Percentiles rank a stretch among this genome's conserved stretches.
phyloP scores from a whole-genome alignment of 495 filamentous ascomycete genomes.

The Barbatosphaeria neglecta region DNA sequence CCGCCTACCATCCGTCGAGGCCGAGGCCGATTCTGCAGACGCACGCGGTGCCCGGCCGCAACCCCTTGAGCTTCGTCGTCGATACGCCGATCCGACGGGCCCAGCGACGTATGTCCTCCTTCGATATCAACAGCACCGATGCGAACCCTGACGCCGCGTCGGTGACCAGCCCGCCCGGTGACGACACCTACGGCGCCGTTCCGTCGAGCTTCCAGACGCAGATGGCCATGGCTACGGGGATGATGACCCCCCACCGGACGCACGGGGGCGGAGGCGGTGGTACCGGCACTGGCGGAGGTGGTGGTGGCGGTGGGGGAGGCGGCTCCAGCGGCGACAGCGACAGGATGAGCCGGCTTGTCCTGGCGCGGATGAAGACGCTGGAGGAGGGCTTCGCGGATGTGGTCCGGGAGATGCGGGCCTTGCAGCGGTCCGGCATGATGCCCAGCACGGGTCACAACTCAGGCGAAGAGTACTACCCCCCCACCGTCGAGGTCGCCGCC shows the following conservation, averaged over 20 bases:
- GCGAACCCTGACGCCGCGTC: conserved; percentile 53
- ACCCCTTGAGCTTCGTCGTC: conserved; percentile 16
- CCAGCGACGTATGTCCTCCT: conserved; percentile 35
- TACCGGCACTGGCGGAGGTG: too few relatives aligned
- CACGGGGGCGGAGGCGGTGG: too few relatives aligned
- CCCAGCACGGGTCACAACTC: conserved; percentile 28
- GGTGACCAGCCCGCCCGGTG: conserved; percentile 38
- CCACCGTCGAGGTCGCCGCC: conserved; percentile 10
- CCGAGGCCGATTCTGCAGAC: conserved; percentile 42
- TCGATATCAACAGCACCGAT: conserved; percentile 40
- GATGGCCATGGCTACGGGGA: conserved; percentile 57
- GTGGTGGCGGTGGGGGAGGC: conserved; percentile 39
- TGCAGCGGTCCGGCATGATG: conserved; percentile 25
- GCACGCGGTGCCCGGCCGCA: conserved; percentile 32
- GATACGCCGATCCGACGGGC: conserved; percentile 5
- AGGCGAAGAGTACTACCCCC: conserved; percentile 17
- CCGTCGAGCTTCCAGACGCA: conserved; percentile 71
- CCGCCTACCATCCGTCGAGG: conserved; percentile 22
- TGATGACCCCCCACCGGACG: conserved; percentile 18
- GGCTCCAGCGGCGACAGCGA: conserved; percentile 52
- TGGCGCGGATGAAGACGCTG: conserved; percentile 84
- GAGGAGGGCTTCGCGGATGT: conserved; percentile 80
- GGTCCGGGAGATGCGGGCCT: conserved; percentile 67
- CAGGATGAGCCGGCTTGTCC: conserved; percentile 65
- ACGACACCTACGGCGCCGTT: conserved; percentile 51